Evolutionary conservation across 139 green algal species (phyloP).

Genomic region (Picochlorum sp.): DNA sequence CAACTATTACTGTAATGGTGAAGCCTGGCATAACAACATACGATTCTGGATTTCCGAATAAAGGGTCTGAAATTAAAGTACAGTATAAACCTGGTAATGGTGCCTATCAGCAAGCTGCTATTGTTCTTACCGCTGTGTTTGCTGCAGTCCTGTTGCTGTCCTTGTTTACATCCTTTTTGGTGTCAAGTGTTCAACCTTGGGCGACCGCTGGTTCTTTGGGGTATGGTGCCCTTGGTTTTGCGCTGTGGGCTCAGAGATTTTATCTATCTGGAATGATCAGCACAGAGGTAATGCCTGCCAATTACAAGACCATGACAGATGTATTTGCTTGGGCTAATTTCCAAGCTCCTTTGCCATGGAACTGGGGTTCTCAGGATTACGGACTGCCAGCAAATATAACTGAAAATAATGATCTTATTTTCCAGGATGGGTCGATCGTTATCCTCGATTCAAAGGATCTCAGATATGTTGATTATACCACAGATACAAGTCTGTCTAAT

Average conservation of each 20-base stretch:
- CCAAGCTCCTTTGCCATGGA: slow-evolving; percentile 7
- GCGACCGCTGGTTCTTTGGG: slow-evolving; percentile 9
- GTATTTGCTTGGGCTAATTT: slow-evolving; percentile 11
- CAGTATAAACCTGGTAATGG: slow-evolving; percentile 10
- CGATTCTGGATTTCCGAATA: neutral
- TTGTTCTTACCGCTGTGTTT: slow-evolving; percentile 9
- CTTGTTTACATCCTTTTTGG: slow-evolving; percentile 5
- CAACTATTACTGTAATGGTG: slow-evolving; percentile 6
- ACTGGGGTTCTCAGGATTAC: neutral
- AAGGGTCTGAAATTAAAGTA: neutral
- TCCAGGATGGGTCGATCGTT: neutral
- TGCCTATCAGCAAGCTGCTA: neutral
- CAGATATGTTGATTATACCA: neutral
- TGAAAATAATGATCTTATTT: neutral
- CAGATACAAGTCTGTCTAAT: neutral
- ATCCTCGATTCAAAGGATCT: neutral
- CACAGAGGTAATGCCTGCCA: neutral
- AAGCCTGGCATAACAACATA: neutral
- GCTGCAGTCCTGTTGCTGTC: neutral
- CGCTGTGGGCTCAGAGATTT: slow-evolving; percentile 12
- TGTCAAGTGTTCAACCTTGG: slow-evolving; percentile 7
- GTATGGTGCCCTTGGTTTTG: slow-evolving; percentile 5
- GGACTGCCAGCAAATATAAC: neutral
- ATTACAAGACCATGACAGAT: slow-evolving; percentile 8
- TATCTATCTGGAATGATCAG: slow-evolving; percentile 6